phyloP scores from a whole-genome alignment of 225 moss, liverwort and hornwort genomes.

The Pleurozium schreberi region DNA sequence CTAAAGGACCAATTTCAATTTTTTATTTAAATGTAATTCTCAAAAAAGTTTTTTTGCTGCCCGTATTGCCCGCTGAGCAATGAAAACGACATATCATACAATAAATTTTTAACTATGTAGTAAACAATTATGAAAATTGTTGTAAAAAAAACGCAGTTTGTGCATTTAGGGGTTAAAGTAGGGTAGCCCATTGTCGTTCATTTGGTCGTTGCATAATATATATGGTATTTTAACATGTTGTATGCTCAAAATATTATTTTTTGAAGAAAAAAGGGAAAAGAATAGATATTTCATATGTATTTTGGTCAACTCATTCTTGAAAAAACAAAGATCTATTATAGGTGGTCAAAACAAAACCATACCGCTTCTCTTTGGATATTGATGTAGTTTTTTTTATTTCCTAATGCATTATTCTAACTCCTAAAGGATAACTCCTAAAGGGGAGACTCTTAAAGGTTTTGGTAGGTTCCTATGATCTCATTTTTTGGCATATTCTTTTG shows the following conservation, averaged over 20 bases:
- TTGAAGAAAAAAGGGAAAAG: background rate
- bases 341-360: background rate
- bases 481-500: background rate
- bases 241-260: background rate
- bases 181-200: background rate
- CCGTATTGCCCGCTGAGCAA: no score
- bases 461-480: background rate
- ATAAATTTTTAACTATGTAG: no score
- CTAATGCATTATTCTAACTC: accelerated
- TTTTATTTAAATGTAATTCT: no score
- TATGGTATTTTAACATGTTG: no score
- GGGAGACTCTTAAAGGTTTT: accelerated
- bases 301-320: background rate
- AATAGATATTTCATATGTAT: background rate
- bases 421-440: no score
- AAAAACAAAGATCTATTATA: background rate
- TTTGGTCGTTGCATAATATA: background rate
- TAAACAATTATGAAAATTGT: no score
- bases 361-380: accelerated
- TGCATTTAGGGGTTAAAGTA: no score
- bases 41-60: no score
- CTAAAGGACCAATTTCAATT: no score
- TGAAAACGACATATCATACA: no score
- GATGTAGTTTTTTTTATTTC: accelerated
- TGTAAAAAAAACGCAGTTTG: no score